phyloP scores from a whole-genome alignment of 2,329 filamentous ascomycete species.

The Neospermospora avenae region DNA sequence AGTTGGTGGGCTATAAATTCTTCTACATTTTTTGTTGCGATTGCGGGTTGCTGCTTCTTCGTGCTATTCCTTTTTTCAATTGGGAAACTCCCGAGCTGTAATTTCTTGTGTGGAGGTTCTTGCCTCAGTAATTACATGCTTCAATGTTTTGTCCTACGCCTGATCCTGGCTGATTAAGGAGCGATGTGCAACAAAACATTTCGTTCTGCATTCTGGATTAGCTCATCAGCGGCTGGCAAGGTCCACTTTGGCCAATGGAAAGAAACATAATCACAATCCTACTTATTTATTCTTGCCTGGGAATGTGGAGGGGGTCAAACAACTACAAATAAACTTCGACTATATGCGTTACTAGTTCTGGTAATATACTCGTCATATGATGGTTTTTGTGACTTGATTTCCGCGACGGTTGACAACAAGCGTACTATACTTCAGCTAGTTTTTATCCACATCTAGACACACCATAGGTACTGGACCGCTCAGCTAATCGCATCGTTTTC shows the following conservation, averaged over 20 bases:
- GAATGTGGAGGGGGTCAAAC: neutral
- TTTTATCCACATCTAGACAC: neutral
- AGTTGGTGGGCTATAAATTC: conserved; percentile 17
- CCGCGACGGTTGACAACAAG: neutral
- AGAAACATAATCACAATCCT: neutral
- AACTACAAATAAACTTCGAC: neutral
- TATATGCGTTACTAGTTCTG: neutral
- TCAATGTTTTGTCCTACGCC: neutral
- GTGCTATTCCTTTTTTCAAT: neutral
- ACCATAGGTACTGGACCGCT: neutral
- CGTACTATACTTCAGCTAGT: neutral
- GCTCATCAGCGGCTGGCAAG: neutral
- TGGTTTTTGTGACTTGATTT: neutral
- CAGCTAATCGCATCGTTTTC: neutral
- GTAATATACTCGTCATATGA: neutral
- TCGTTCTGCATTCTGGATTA: neutral
- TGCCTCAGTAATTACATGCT: neutral
- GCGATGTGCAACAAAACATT: conserved; percentile 7
- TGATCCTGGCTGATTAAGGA: neutral
- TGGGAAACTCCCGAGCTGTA: no score
- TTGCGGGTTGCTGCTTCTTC: neutral
- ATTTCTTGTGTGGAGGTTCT: neutral
- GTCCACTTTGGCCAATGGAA: neutral
- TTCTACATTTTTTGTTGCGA: conserved; percentile 17
- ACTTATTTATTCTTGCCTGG: neutral